These are phyloP conservation scores for Blepharisma stoltei DNA, from an alignment of 73 alveolate species.

Conservation along the genomic window DNA sequence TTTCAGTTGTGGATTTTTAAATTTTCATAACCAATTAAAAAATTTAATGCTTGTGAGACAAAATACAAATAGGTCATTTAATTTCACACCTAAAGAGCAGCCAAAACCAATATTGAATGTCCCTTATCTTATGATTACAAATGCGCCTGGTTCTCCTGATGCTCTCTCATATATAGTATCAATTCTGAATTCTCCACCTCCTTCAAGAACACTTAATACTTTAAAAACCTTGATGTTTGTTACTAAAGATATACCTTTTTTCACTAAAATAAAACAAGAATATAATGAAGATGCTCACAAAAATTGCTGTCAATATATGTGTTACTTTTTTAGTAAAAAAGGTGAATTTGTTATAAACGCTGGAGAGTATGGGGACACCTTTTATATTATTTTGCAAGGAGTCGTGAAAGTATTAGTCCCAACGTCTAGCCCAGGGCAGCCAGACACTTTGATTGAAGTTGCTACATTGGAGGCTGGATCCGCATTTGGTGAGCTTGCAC, in stretches of 20 bases:
- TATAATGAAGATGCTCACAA: neutral
- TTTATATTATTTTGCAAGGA: slow-evolving; percentile 36
- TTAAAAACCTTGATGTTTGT: neutral
- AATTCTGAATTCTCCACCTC: neutral
- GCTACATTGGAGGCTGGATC: slow-evolving; percentile 45
- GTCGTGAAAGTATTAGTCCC: slow-evolving; percentile 34
- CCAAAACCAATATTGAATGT: no score
- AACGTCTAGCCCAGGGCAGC: neutral
- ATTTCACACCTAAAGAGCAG: no score
- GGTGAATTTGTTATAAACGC: slow-evolving; percentile 37
- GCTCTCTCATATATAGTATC: neutral
- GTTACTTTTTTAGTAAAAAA: neutral
- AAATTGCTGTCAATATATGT: neutral
- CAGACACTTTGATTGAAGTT: slow-evolving; percentile 32
- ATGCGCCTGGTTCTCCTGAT: no score
- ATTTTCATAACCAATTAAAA: no score
- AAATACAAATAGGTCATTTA: no score
- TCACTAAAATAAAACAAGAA: neutral
- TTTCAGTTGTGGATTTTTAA: no score
- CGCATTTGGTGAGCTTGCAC: slow-evolving; percentile 71
- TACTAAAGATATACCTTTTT: neutral
- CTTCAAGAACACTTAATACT: neutral
- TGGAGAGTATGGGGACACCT: slow-evolving; percentile 43
- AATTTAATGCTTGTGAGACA: no score
- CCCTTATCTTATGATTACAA: no score